These are phyloP conservation scores for Aspergillus luchuensis DNA, from an alignment of 2,329 filamentous ascomycete genomes.

Conservation along the genomic window DNA sequence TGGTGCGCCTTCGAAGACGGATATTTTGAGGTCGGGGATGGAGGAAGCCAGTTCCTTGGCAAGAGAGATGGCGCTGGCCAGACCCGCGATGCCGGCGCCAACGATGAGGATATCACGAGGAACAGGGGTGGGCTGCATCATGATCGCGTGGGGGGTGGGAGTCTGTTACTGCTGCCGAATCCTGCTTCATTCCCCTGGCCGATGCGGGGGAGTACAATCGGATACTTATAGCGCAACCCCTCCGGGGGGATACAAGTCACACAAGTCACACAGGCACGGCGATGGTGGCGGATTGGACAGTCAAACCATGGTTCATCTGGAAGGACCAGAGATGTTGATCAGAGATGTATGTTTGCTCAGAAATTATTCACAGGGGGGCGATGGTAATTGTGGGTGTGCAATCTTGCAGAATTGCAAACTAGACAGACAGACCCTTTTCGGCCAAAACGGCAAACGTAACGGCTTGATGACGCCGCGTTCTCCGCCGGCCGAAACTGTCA, in stretches of 20 bases:
- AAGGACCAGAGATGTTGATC: not conserved
- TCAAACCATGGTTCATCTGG: not conserved
- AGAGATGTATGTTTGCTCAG: too few species aligned
- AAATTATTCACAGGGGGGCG: too few species aligned
- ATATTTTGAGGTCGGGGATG: conserved; percentile 23
- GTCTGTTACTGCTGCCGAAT: not conserved
- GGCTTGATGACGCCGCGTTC: not conserved
- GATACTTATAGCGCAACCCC: not conserved
- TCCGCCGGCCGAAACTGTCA: conserved; percentile 1
- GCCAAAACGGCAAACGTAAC: not conserved
- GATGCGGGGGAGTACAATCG: not conserved
- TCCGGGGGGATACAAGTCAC: not conserved
- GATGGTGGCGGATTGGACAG: not conserved
- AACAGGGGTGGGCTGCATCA: conserved; percentile 4
- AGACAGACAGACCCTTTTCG: not conserved
- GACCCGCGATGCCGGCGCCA: conserved; percentile 27
- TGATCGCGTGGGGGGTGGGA: not conserved
- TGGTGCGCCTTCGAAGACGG: conserved; percentile 33
- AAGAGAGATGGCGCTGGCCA: conserved; percentile 24
- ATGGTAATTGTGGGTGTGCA: not conserved
- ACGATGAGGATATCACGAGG: conserved; percentile 25
- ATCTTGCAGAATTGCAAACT: not conserved
- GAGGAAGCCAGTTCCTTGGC: conserved; percentile 20
- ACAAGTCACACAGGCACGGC: not conserved
- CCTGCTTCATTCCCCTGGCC: not conserved